These are phyloP conservation scores for Suillus variegatus DNA, from an alignment of 768 basidiomycete genomes.

Conservation along the genomic window DNA sequence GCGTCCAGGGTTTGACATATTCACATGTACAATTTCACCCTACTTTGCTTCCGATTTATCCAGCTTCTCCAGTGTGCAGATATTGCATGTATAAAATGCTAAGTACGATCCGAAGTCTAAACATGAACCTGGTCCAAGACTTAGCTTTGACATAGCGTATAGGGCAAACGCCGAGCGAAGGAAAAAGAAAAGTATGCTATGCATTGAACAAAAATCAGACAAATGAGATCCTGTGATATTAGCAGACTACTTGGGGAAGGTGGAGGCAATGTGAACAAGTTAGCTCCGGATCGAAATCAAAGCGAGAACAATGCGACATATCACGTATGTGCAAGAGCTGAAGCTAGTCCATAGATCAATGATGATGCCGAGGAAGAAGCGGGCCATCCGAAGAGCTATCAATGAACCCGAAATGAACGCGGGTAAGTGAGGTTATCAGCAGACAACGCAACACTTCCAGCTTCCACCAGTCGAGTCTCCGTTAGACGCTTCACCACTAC, in stretches of 20 bases:
- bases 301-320: constrained; percentile 3
- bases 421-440: constrained; percentile 35
- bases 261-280: constrained; percentile 2
- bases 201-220: constrained; percentile 17
- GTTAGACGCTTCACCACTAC: constrained; percentile 31
- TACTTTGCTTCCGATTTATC: neutral
- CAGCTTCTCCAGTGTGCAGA: neutral
- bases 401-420: neutral
- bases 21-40: neutral
- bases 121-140: constrained; percentile 11
- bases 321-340: constrained; percentile 6
- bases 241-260: constrained; percentile 5
- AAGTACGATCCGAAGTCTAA: neutral
- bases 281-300: constrained; percentile 3
- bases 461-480: constrained; percentile 47
- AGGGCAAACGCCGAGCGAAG: neutral
- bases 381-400: constrained; percentile 1
- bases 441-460: constrained; percentile 68
- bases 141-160: constrained; percentile 8
- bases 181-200: constrained; percentile 15
- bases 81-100: neutral
- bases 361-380: no score
- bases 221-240: constrained; percentile 19
- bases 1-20: neutral
- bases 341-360: constrained; percentile 5